Base-by-base conservation (phyloP, 164 flowering plant genomes). In the Warburgia ugandensis region DNA sequence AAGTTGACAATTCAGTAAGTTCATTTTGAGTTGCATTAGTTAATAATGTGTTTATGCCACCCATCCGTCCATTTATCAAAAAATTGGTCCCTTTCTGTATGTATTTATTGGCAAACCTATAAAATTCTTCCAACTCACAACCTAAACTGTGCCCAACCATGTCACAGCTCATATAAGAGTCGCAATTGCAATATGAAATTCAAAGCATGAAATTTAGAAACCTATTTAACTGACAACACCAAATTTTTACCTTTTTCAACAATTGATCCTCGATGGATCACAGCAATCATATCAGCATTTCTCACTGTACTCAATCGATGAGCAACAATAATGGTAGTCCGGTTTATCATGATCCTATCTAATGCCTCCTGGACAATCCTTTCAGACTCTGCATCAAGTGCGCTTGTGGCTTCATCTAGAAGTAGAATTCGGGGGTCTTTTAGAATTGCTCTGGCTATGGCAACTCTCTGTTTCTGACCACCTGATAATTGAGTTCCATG, bases 351-450 rank as follows among this genome's bases (percentile, higher is more conserved):
- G 6, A 77, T 54, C 52, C 67, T 63, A 50, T 73, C 83, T 13
- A 77, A 30, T 39, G 77, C 76, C 48, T 63, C 79, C 56, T 77
- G 83, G 46, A 77, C 79, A 38, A 62, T 29, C 36, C 52, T 59
- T 50, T 73, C 83, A 25, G 77, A 74, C 38, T 72, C 79, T 31
- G 71, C 74, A 61, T 77, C 79, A 48, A 75, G 75, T 11, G 83
- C 77, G 46, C 82, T 63, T 12, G 67, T 63, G 29, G 81, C 74
- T 53, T 75, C 80, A 49, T 75, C 80, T 29, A 75, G 63, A 43
- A 73, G 81, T 12, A 76, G 62, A 31, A 73, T 76, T 45, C 61
- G 53, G 6, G 76, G 77, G 37, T 73, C 62, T 55, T 66, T 73
- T 10, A 73, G 45, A 40, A 76, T 64, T n/a, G 59, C 65, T 54